A percentile compares a stretch with the other conserved stretches of the same genome.
Evolutionary conservation across 2,329 filamentous ascomycete species (phyloP).

Genomic region (Alternaria consortialis): DNA sequence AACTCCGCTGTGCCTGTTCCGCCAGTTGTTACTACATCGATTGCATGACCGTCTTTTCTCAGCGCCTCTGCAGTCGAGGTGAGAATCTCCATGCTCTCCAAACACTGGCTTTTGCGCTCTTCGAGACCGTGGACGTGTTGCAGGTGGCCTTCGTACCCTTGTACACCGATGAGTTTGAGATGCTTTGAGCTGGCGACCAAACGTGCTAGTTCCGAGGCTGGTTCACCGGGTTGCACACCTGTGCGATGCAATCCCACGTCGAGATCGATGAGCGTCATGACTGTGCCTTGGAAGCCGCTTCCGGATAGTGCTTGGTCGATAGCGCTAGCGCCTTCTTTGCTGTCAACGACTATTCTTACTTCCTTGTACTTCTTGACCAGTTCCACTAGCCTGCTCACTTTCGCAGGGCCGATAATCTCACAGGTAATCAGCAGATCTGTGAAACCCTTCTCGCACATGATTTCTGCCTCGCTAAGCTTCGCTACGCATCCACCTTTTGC

Average conservation of each 20-base stretch:
- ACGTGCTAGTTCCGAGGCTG: constrained; percentile 53
- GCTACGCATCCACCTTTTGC: constrained; percentile 63
- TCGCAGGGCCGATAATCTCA: constrained; percentile 59
- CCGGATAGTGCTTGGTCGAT: constrained; percentile 56
- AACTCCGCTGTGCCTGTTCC: constrained; percentile 65
- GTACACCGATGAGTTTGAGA: constrained; percentile 59
- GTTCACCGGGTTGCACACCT: constrained; percentile 56
- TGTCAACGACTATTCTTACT: constrained; percentile 61
- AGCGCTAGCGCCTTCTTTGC: constrained; percentile 55
- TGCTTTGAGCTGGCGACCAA: constrained; percentile 51
- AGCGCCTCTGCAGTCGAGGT: constrained; percentile 56
- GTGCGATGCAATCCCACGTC: constrained; percentile 63
- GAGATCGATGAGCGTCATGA: constrained; percentile 58
- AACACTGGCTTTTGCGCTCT: constrained; percentile 55
- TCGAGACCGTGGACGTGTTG: constrained; percentile 60
- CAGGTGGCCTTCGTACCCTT: constrained; percentile 64
- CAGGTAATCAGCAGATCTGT: constrained; percentile 63
- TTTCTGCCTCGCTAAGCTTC: constrained; percentile 58
- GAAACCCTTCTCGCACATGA: constrained; percentile 55
- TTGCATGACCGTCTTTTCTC: constrained; percentile 54
- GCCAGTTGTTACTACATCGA: constrained; percentile 62
- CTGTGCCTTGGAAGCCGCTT: constrained; percentile 50
- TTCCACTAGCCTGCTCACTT: constrained; percentile 58
- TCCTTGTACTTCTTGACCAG: constrained; percentile 52
- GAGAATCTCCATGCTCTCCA: constrained; percentile 58